Percentiles rank a stretch among this genome's conserved stretches.
Conservation (phyloP, 164 flowering plant genomes). For the Magnolia officinalis region DNA sequence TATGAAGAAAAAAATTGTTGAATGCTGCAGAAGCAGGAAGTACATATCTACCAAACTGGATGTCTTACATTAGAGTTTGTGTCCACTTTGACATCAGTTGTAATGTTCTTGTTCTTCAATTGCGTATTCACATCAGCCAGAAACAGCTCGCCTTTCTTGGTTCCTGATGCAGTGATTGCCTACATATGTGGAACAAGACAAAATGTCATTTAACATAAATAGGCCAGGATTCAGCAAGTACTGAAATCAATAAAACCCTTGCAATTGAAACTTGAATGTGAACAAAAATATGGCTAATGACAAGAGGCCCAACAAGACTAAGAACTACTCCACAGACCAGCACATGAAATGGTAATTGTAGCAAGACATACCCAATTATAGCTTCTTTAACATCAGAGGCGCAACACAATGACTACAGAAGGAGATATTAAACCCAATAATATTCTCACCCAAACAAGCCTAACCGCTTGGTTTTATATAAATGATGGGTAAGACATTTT, state of each 20-base stretch:
- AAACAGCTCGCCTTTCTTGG: constrained; percentile 76
- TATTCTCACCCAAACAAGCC: too few relatives aligned
- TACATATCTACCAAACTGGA: neutral
- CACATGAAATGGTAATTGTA: neutral
- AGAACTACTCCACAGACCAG: neutral
- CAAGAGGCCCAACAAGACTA: neutral
- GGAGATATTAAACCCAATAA: too few relatives aligned
- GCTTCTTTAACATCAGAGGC: too few relatives aligned
- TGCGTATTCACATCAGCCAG: constrained; percentile 78
- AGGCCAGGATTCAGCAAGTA: too few relatives aligned
- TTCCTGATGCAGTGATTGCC: constrained; percentile 79
- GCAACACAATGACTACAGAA: too few relatives aligned
- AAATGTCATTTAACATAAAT: too few relatives aligned
- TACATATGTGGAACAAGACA: constrained; percentile 14
- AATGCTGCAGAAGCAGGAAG: neutral
- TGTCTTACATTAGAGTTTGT: constrained; percentile 72
- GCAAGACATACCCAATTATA: too few relatives aligned
- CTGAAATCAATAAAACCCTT: neutral
- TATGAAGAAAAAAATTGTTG: neutral
- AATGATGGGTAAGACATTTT: too few relatives aligned
- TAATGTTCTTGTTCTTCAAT: constrained; percentile 80
- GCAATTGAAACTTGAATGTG: neutral
- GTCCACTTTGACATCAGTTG: constrained; percentile 92
- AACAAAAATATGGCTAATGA: neutral
- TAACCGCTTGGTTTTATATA: too few relatives aligned